Percentiles rank a stretch among this genome's conserved stretches.
phyloP scores from a whole-genome alignment of 805 yeast species.

The Brettanomyces sp. region DNA sequence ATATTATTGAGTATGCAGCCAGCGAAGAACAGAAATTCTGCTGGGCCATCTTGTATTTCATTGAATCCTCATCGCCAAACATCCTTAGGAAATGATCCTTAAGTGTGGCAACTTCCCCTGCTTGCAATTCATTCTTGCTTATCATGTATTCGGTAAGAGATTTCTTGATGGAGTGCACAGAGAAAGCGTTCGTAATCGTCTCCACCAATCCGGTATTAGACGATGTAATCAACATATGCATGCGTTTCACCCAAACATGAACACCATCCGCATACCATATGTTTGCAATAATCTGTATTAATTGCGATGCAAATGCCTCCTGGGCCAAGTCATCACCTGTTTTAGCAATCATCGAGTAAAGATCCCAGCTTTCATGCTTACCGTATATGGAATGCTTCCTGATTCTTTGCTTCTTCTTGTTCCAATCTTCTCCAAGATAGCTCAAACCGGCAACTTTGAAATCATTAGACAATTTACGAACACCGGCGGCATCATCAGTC shows the following conservation, averaged over 20 bases:
- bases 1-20: conserved; percentile 87
- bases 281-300: conserved; percentile 77
- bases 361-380: conserved; percentile 84
- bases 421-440: conserved; percentile 91
- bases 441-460: conserved; percentile 70
- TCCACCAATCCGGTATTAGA: conserved; percentile 89
- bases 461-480: conserved; percentile 86
- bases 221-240: conserved; percentile 88
- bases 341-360: conserved; percentile 91
- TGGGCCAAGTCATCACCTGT: conserved; percentile 94
- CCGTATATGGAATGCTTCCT: conserved; percentile 74
- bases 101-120: conserved; percentile 61
- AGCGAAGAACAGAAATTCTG: conserved; percentile 76
- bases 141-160: conserved; percentile 72
- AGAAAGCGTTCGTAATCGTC: conserved; percentile 89
- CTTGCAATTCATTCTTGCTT: conserved; percentile 57
- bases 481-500: conserved; percentile 70
- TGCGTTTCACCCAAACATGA: conserved; percentile 83
- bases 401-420: conserved; percentile 68
- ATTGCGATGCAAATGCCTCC: conserved; percentile 95
- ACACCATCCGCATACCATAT: conserved; percentile 69
- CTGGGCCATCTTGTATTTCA: conserved; percentile 64
- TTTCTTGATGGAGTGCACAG: conserved; percentile 90
- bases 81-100: conserved; percentile 70
- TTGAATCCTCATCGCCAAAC: conserved; percentile 55